Evolutionary conservation across 1,139 yeast species (phyloP).

Genomic region (Yamadazyma blattariae): DNA sequence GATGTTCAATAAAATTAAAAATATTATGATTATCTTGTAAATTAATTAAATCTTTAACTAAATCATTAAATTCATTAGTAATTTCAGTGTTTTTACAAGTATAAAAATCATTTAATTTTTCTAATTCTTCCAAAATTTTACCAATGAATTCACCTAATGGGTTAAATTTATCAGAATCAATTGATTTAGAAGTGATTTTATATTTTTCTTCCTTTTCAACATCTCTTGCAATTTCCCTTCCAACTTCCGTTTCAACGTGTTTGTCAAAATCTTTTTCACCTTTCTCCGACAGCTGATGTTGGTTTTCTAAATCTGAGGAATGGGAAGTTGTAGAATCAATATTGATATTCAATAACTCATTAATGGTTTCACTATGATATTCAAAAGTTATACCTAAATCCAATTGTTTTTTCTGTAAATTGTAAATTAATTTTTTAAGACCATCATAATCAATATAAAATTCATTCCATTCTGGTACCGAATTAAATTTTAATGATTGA

Average conservation of each 20-base stretch:
- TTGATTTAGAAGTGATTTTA: conserved; percentile 1
- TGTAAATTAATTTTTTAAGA: conserved; percentile 59
- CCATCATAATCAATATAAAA: conserved; percentile 63
- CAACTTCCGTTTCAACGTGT: too few species aligned
- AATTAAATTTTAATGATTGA: conserved; percentile 71
- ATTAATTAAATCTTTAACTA: conserved; percentile 38
- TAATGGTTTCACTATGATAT: conserved; percentile 5
- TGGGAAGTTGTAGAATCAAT: not conserved
- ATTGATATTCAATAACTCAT: not conserved
- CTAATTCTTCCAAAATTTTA: conserved; percentile 54
- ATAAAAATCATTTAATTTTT: conserved; percentile 57
- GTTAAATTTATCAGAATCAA: conserved; percentile 8
- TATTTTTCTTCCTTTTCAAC: conserved; percentile 4
- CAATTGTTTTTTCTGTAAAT: conserved; percentile 38
- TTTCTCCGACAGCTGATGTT: too few species aligned
- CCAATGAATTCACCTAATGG: conserved; percentile 32
- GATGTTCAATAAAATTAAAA: conserved; percentile 22
- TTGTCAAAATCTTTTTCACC: conserved; percentile 1
- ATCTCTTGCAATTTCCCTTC: not conserved
- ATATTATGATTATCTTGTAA: conserved; percentile 28
- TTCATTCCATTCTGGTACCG: conserved; percentile 80
- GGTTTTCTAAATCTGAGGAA: not conserved
- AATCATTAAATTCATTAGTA: conserved; percentile 40
- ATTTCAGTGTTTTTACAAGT: conserved; percentile 47
- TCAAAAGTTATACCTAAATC: conserved; percentile 19